These are phyloP conservation scores for Xerocomus minutiporus DNA, from an alignment of 1,284 basidiomycete genomes.

Conservation along the genomic window DNA sequence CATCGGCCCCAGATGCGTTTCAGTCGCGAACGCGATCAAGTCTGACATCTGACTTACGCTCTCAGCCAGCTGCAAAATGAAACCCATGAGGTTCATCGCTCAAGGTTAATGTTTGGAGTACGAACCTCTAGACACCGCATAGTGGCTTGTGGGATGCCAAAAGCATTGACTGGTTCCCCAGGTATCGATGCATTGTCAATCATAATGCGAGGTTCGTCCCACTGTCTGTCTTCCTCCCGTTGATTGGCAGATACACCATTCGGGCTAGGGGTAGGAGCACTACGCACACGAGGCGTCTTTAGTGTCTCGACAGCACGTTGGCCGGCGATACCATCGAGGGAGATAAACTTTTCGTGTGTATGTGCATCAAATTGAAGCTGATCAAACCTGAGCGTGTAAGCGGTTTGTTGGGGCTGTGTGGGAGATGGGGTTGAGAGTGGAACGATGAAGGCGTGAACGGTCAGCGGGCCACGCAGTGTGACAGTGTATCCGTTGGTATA, in stretches of 20 bases:
- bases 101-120: conserved; percentile 1
- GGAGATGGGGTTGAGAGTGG: conserved; percentile 19
- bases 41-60: conserved; percentile 73
- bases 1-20: conserved; percentile 52
- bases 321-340: conserved; percentile 55
- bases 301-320: conserved; percentile 39
- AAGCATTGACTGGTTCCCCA: conserved; percentile 75
- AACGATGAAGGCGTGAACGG: conserved; percentile 51
- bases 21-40: conserved; percentile 60
- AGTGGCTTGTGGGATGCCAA: conserved; percentile 79
- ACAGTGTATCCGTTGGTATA: conserved; percentile 73
- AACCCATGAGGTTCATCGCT: conserved; percentile 4
- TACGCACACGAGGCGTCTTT: conserved; percentile 37
- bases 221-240: conserved; percentile 49
- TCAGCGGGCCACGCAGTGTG: conserved; percentile 64
- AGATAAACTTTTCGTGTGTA: conserved; percentile 63
- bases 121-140: conserved; percentile 78
- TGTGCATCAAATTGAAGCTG: conserved; percentile 66
- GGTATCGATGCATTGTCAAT: conserved; percentile 63
- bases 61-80: conserved; percentile 56
- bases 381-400: conserved; percentile 54
- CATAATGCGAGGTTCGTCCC: conserved; percentile 55
- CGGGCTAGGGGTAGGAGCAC: conserved; percentile 38
- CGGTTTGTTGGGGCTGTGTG: conserved; percentile 21
- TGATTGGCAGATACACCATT: conserved; percentile 28